phyloP scores from a whole-genome alignment of 306 rosid species.

The Pachyrhizus erosus region DNA sequence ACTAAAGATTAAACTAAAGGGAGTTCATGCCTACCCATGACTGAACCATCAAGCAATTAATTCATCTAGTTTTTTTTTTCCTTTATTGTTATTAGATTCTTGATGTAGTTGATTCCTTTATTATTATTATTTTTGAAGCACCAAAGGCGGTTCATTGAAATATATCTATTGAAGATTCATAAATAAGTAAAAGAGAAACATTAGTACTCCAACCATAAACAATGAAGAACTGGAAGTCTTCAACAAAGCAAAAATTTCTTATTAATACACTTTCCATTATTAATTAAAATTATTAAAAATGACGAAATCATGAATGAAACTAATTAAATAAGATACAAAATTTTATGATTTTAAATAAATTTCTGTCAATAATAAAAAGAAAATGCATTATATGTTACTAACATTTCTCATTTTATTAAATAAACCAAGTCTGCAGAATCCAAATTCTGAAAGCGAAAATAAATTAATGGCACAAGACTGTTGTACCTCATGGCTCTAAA shows the following conservation, averaged over 20 bases:
- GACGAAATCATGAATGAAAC: not conserved
- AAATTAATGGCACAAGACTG: constrained; percentile 2
- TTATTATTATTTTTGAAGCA: not conserved
- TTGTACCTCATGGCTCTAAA: constrained; percentile 56
- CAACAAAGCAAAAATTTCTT: not conserved
- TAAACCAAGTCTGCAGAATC: constrained; percentile 14
- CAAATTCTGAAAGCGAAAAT: constrained; percentile 30
- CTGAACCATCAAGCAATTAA: constrained; percentile 15
- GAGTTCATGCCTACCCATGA: not conserved
- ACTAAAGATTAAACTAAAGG: not conserved
- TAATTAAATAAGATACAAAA: not conserved
- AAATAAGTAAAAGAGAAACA: not conserved
- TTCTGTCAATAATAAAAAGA: not conserved
- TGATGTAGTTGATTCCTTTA: not conserved
- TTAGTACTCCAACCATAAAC: not conserved
- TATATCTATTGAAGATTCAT: not conserved
- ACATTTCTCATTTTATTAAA: not conserved
- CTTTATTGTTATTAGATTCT: constrained; percentile 14
- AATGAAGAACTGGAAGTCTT: not conserved
- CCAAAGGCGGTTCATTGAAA: not conserved
- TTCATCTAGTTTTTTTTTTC: not conserved
- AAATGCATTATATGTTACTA: not conserved
- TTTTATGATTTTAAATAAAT: not conserved
- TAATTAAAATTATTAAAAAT: not conserved
- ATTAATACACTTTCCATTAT: not conserved